Conservation (phyloP, 1,284 basidiomycete genomes). For the Meira miltonrushii region DNA sequence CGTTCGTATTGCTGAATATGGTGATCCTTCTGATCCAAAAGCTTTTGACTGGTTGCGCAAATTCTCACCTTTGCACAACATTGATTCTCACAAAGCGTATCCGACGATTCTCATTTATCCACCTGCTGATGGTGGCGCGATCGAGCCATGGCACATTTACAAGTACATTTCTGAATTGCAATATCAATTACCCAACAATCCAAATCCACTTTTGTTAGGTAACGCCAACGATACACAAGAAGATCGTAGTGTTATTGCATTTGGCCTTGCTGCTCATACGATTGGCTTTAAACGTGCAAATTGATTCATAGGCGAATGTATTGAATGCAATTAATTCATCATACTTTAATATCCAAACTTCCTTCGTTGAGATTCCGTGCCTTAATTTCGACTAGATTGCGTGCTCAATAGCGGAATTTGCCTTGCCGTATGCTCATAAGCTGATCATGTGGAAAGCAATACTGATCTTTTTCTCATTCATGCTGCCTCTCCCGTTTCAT, state of each 20-base stretch:
- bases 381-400: too few species aligned
- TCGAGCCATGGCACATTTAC: conserved; percentile 46
- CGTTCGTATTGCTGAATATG: conserved; percentile 76
- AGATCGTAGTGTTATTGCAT: conserved; percentile 6
- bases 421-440: too few species aligned
- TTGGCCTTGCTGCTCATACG: too few species aligned
- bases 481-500: too few species aligned
- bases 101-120: conserved; percentile 44
- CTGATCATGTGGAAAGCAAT: too few species aligned
- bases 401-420: too few species aligned
- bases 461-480: too few species aligned
- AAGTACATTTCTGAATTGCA: conserved; percentile 50
- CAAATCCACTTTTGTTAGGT: conserved; percentile 45
- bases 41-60: conserved; percentile 40
- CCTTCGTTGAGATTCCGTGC: too few species aligned
- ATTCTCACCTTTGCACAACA: conserved; percentile 49
- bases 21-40: conserved; percentile 58
- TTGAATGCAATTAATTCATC: too few species aligned
- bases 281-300: too few species aligned
- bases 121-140: conserved; percentile 48
- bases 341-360: too few species aligned
- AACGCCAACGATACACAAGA: conserved; percentile 47
- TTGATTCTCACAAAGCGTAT: conserved; percentile 37
- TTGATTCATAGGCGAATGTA: too few species aligned
- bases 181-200: conserved; percentile 37